Conservation (phyloP, 1,284 basidiomycete species). For the Ceratobasidium sp. region DNA sequence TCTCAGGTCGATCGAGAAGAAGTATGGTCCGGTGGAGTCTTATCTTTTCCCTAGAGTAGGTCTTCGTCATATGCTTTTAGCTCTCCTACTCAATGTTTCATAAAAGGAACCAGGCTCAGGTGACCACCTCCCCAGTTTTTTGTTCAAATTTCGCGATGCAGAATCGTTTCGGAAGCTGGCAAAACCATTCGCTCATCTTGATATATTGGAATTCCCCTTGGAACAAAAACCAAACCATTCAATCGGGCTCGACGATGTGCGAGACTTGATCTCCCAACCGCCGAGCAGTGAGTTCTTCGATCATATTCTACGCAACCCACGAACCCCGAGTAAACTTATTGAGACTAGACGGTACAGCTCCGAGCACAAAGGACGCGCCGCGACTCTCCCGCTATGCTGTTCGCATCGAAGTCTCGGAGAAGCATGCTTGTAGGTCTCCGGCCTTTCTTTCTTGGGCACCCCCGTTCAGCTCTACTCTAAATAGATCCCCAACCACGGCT, state of each 20-base stretch:
- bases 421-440: conserved; percentile 21
- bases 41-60: conserved; percentile 39
- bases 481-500: conserved; percentile 31
- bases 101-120: conserved; percentile 31
- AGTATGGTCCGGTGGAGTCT: conserved; percentile 33
- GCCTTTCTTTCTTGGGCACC: too few species aligned
- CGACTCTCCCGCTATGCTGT: conserved; percentile 11
- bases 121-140: conserved; percentile 34
- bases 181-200: conserved; percentile 34
- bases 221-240: conserved; percentile 28
- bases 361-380: background rate
- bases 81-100: background rate
- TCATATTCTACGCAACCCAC: too few species aligned
- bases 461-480: background rate
- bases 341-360: too few species aligned
- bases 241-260: conserved; percentile 24
- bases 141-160: conserved; percentile 36
- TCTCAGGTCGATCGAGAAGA: conserved; percentile 31
- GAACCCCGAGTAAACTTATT: too few species aligned
- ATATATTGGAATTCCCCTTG: conserved; percentile 6
- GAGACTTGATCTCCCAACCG: background rate
- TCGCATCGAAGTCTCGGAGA: conserved; percentile 33
- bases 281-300: too few species aligned
- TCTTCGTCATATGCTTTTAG: background rate
- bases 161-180: conserved; percentile 6